A percentile compares a stretch with the other conserved stretches of the same genome.
Conservation (phyloP, 106 monocot species). For the Iris macrosiphon region DNA sequence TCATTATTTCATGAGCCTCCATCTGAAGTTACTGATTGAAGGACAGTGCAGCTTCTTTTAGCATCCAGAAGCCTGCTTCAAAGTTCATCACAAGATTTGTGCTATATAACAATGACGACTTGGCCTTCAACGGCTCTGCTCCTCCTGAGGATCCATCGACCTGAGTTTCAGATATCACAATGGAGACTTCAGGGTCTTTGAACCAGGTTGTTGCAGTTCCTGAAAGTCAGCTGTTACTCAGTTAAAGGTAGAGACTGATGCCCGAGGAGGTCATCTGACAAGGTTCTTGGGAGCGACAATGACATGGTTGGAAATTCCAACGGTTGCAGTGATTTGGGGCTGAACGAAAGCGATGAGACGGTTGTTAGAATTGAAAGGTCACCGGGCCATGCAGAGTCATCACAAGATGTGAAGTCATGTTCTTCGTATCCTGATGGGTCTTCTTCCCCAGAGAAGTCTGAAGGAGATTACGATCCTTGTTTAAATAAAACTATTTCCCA, state of each 20-base stretch:
- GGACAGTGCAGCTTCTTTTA: conserved; percentile 14
- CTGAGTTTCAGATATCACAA: conserved; percentile 21
- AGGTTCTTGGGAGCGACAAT: conserved; percentile 9
- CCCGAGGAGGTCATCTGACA: conserved; percentile 14
- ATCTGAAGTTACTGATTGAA: conserved; percentile 41
- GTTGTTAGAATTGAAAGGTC: conserved; percentile 1
- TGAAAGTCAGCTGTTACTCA: conserved; percentile 3
- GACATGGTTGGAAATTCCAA: conserved; percentile 8
- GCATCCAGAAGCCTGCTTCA: conserved; percentile 3
- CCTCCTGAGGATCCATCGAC: conserved; percentile 28
- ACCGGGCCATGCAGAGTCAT: not conserved
- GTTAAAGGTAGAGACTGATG: conserved; percentile 27
- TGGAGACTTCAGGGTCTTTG: conserved; percentile 15
- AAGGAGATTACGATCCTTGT: conserved; percentile 14
- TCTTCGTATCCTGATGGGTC: conserved; percentile 25
- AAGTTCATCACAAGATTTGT: conserved; percentile 8
- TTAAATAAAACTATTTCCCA: conserved; percentile 7
- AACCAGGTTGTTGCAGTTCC: conserved; percentile 15
- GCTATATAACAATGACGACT: conserved; percentile 22
- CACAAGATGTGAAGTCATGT: conserved; percentile 16
- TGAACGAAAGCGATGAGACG: conserved; percentile 9
- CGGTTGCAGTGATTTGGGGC: conserved; percentile 7
- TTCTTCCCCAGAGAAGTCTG: conserved; percentile 43
- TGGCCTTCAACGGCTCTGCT: conserved; percentile 12
- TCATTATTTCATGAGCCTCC: conserved; percentile 21